These are phyloP conservation scores for Leccinellum luteum DNA, from an alignment of 768 basidiomycete species.

Conservation along the genomic window DNA sequence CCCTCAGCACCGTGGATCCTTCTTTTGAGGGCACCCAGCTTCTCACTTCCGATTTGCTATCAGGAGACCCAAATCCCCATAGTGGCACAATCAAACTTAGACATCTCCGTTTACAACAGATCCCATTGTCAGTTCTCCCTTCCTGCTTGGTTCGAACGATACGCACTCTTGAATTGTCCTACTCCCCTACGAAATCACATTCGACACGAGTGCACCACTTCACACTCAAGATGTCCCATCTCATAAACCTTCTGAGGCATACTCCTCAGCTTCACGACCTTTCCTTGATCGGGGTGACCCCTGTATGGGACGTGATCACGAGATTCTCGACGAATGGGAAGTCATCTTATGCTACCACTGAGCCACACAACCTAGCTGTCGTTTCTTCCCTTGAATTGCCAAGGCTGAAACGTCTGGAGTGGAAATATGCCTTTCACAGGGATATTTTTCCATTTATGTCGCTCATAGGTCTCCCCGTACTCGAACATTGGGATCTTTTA, in stretches of 20 bases:
- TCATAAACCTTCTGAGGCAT: slow-evolving; percentile 36
- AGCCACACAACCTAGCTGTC: slow-evolving; percentile 5
- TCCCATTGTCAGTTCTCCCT: slow-evolving; percentile 41
- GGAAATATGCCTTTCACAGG: slow-evolving; percentile 43
- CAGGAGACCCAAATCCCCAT: slow-evolving; percentile 3
- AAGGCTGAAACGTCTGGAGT: slow-evolving; percentile 43
- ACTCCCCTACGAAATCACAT: slow-evolving; percentile 30
- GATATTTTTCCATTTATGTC: slow-evolving; percentile 45
- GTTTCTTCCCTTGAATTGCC: slow-evolving; percentile 33
- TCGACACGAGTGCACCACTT: slow-evolving; percentile 26
- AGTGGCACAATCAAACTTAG: slow-evolving; percentile 14
- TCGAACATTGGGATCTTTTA: slow-evolving; percentile 45
- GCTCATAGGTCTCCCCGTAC: slow-evolving; percentile 37
- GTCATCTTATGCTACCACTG: slow-evolving; percentile 3
- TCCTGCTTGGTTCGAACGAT: slow-evolving; percentile 38
- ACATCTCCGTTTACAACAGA: slow-evolving; percentile 40
- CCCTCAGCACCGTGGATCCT: slow-evolving; percentile 24
- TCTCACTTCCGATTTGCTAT: slow-evolving; percentile 19
- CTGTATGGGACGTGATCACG: slow-evolving; percentile 35
- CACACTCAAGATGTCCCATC: slow-evolving; percentile 39
- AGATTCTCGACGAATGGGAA: slow-evolving; percentile 12
- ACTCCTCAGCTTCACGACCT: slow-evolving; percentile 43
- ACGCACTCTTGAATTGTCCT: slow-evolving; percentile 42
- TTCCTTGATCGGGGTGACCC: slow-evolving; percentile 41
- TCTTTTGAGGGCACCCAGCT: slow-evolving; percentile 28